Evolutionary conservation across 495 filamentous ascomycete genomes (phyloP), one percentile per base, ranked within the genome.

Genomic region (Wilcoxina mikolae): DNA sequence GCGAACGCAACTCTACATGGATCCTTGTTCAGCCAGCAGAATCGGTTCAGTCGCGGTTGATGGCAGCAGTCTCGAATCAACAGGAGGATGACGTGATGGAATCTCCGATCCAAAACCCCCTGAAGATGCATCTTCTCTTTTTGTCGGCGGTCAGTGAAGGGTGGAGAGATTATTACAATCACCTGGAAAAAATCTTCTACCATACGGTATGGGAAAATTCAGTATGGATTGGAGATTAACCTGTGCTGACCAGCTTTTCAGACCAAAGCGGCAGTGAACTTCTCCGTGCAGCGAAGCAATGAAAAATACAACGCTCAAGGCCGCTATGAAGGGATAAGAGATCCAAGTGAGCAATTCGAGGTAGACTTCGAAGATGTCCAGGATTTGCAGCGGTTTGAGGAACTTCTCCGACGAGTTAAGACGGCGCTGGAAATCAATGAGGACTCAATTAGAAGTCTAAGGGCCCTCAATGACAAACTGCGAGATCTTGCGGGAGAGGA

Each of bases 121-220:
- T 60, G 28, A 55, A 60, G 17, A 29, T 58, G 3, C 58, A 60
- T 35, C 44, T 60, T 29, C 48, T 60, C 10, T 60, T 60, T 35
- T 55, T 60, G n/a, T 60, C 55, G 15, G 54, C 55, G 22, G 48
- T 54, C 43, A 35, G 54, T 1, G 58, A 60, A 43, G 57, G 57
- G 31, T 60, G 58, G 58, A 57, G 55, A 35, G 56, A 55, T 50
- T 60, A 60, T 26, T 58, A 60, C 31, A 60, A 60, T 12, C 18
- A 25, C 20, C 23, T 60, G 15, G 58, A 60, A 35, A 35, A 35
- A 15, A 35, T 35, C 31, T 35, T 35, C 31, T 35, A 35, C 31
- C 9, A 24, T 5, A 24, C 42, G 42, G 9, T 17, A 17, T 38
- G 33, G 33, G 33, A 17, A 38, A 17, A 17, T 38, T 38, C n/a